Conservation (phyloP, 345 rosid species). For the Mangifera indica region DNA sequence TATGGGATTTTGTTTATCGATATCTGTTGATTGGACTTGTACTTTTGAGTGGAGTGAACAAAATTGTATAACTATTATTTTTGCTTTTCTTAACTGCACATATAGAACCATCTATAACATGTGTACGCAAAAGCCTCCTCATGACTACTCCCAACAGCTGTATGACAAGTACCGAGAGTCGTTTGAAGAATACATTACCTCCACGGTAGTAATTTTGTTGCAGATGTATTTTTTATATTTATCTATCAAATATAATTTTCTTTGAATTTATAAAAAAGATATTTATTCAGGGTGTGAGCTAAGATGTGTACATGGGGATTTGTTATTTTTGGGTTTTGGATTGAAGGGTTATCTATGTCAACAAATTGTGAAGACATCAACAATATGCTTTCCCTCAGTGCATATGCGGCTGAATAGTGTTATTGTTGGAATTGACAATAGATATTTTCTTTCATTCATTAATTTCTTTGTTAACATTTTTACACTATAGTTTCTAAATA, state of each 20-base stretch:
- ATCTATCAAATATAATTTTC: background rate
- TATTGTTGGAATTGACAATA: background rate
- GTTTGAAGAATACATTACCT: constrained; percentile 48
- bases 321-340: background rate
- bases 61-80: no score
- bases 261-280: background rate
- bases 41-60: background rate
- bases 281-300: no score
- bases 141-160: constrained; percentile 60
- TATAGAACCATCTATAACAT: constrained; percentile 60
- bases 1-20: background rate
- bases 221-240: no score
- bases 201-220: constrained; percentile 29
- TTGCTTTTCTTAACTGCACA: constrained; percentile 13
- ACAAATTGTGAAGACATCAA: background rate
- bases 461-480: background rate
- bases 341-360: background rate
- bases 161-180: constrained; percentile 53
- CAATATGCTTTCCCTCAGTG: background rate
- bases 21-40: background rate
- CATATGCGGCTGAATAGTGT: background rate
- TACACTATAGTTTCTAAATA: background rate
- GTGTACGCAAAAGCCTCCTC: constrained; percentile 65
- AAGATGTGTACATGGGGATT: background rate
- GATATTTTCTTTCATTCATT: background rate